A percentile compares a stretch with the other conserved stretches of the same genome.
These are phyloP conservation scores for Clathrus columnatus DNA, from an alignment of 768 basidiomycete species.

Conservation along the genomic window DNA sequence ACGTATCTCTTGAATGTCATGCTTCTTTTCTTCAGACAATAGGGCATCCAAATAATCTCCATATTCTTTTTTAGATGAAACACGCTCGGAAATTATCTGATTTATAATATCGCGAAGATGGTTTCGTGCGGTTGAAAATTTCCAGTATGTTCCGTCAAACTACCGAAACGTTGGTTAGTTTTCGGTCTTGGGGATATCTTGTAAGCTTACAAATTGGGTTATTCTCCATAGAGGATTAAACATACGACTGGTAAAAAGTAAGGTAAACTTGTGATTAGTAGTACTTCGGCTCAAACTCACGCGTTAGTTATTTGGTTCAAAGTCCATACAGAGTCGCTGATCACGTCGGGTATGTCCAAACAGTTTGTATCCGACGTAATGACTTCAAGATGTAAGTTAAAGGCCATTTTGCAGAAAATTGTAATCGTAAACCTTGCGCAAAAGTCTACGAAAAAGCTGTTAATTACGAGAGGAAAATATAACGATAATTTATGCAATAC, in stretches of 20 bases:
- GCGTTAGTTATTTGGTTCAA: neutral
- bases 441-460: neutral
- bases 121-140: neutral
- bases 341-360: neutral
- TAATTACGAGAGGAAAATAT: too few species aligned
- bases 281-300: neutral
- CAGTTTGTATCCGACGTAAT: neutral
- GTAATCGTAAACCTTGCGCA: neutral
- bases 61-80: too few species aligned
- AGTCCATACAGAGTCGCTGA: neutral
- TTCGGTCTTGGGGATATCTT: neutral
- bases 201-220: neutral
- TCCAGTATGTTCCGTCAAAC: neutral
- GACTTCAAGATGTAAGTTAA: neutral
- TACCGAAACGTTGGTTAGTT: neutral
- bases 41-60: neutral
- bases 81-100: too few species aligned
- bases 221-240: neutral
- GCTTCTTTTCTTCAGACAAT: slow-evolving; percentile 1
- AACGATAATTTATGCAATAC: too few species aligned
- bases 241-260: neutral
- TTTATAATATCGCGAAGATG: too few species aligned
- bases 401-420: neutral
- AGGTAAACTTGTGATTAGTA: too few species aligned
- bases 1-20: slow-evolving; percentile 4